These are phyloP conservation scores for Nigrospora oryzae DNA, from an alignment of 2,329 filamentous ascomycete species.

Conservation along the genomic window DNA sequence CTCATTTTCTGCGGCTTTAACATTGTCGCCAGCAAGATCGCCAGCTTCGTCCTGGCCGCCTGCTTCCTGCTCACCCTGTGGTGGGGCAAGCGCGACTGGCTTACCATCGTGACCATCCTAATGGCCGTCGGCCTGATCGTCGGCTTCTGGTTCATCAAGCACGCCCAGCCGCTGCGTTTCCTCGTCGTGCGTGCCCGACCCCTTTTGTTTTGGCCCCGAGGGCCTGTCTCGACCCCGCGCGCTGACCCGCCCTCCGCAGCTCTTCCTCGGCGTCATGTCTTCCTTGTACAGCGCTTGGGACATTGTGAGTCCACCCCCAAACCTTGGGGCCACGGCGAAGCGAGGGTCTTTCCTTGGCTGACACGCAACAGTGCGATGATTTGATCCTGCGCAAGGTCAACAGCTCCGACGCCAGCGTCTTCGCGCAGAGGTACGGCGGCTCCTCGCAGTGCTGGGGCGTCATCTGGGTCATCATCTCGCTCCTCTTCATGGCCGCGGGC, in stretches of 20 bases:
- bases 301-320: constrained; percentile 41
- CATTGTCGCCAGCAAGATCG: constrained; percentile 74
- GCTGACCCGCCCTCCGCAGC: constrained; percentile 20
- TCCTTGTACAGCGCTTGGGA: constrained; percentile 77
- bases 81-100: constrained; percentile 74
- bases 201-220: neutral
- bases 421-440: constrained; percentile 69
- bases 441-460: constrained; percentile 77
- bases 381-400: constrained; percentile 75
- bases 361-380: constrained; percentile 54
- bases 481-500: constrained; percentile 62
- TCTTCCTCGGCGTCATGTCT: constrained; percentile 79
- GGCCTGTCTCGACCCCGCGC: neutral
- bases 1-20: constrained; percentile 75
- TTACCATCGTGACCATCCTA: constrained; percentile 64
- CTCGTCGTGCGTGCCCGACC: constrained; percentile 41
- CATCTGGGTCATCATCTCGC: constrained; percentile 66
- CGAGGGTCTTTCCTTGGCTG: neutral
- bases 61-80: constrained; percentile 73
- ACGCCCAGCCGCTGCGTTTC: constrained; percentile 66
- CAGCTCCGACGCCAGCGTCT: constrained; percentile 69
- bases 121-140: constrained; percentile 63
- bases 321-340: neutral
- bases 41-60: constrained; percentile 62
- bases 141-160: constrained; percentile 71